Evolutionary conservation across 1,139 yeast species (phyloP).

Genomic region (Spathaspora sp.): DNA sequence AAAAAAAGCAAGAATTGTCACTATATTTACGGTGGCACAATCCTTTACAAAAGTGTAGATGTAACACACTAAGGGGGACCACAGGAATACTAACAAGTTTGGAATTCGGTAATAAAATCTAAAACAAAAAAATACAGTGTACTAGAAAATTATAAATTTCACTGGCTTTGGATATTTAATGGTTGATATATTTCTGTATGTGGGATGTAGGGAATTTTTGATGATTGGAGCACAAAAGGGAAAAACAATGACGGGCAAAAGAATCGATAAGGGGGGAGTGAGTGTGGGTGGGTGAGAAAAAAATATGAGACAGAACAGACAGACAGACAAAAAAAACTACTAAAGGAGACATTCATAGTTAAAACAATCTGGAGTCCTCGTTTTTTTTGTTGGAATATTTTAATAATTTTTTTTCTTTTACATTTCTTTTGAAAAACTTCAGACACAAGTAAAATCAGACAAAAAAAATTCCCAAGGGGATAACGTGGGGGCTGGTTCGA

Average conservation of each 20-base stretch:
- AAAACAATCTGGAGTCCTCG: background rate
- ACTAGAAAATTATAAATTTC: background rate
- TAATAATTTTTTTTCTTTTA: background rate
- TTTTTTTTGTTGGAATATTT: background rate
- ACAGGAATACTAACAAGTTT: background rate
- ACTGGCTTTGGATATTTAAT: background rate
- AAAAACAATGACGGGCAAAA: constrained; percentile 1
- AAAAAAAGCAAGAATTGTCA: background rate
- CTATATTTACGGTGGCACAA: background rate
- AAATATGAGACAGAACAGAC: background rate
- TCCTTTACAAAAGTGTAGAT: background rate
- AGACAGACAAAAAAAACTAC: background rate
- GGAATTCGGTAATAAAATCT: background rate
- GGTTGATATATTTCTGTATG: background rate
- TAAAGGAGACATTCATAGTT: background rate
- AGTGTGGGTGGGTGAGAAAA: no score
- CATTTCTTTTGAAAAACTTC: background rate
- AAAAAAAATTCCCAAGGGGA: background rate
- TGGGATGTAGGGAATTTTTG: constrained; percentile 1
- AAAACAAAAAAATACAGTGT: no score
- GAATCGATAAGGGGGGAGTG: background rate
- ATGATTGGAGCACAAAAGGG: constrained; percentile 1
- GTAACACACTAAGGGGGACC: background rate
- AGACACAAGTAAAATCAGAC: background rate
- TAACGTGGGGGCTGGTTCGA: background rate